Evolutionary conservation across 202 grass and related monocot species (phyloP).

Genomic region (Dendrocalamus latiflorus): DNA sequence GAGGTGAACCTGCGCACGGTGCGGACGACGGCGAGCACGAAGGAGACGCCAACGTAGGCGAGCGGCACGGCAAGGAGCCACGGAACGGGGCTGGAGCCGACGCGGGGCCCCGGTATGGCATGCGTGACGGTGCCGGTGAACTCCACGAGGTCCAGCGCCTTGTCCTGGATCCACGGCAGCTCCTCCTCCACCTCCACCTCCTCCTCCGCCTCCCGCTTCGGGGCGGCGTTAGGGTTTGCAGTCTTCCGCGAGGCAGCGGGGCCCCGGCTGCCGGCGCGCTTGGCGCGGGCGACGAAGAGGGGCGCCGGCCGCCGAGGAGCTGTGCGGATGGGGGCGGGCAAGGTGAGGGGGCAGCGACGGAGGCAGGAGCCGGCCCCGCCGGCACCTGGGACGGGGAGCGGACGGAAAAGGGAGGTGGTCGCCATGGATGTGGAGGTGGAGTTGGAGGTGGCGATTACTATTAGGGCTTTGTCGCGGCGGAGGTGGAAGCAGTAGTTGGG

Average conservation of each 20-base stretch:
- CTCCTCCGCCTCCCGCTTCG: constrained; percentile 36
- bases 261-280: constrained; percentile 27
- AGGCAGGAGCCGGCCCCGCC: not conserved
- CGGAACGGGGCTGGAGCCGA: constrained; percentile 63
- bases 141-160: constrained; percentile 93
- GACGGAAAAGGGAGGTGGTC: constrained; percentile 45
- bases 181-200: constrained; percentile 89
- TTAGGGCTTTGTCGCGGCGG: constrained; percentile 48
- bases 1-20: constrained; percentile 74
- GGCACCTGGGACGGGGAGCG: constrained; percentile 27
- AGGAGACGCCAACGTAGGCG: constrained; percentile 63
- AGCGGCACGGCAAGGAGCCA: constrained; percentile 81
- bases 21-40: constrained; percentile 61
- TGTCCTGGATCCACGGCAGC: constrained; percentile 97
- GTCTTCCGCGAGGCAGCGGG: constrained; percentile 28
- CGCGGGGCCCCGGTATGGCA: constrained; percentile 76
- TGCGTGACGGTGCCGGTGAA: constrained; percentile 90
- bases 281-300: constrained; percentile 38
- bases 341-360: constrained; percentile 5
- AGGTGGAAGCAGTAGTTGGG: not conserved
- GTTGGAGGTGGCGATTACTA: constrained; percentile 10
- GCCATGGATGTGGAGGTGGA: constrained; percentile 47
- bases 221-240: constrained; percentile 20
- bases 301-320: constrained; percentile 27
- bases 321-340: constrained; percentile 25